Base-by-base conservation (phyloP, 2,329 filamentous ascomycete genomes). In the Dactylellina cionopaga region DNA sequence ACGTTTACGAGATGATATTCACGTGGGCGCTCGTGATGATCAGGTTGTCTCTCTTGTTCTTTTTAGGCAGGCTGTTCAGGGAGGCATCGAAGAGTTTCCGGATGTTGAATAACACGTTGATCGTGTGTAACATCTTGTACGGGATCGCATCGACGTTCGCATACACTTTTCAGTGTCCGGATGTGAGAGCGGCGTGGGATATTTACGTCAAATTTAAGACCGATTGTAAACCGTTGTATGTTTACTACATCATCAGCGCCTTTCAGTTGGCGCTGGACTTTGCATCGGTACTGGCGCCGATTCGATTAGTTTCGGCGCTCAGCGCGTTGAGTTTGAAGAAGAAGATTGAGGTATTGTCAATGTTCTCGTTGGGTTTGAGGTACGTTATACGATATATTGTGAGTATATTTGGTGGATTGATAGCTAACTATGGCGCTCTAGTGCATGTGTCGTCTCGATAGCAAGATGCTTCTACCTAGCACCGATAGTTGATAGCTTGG, bases 231-330 rank as follows among this genome's bases (percentile, higher is more conserved):
- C 65, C 65, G 19, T 27, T 70, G 2, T 70, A 70, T 35, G 37
- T 70, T 24, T 62, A 70, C 22, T 70, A 62, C 19, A 46, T 70
- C 24, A 54, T 70, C 11, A 70, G 65, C 17, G 55, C 55, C 5
- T 62, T 62, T 33, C 65, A 70, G 49, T 35, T 70, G 39, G 65
- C 65, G 5, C 29, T 70, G 47, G 65, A 70, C 41, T 62, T 70
- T 15, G 46, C 65, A 17, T 70, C 65, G 3, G 65, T 70, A 5
- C 15, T 70, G 22, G 56, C 33, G 17, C 65, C 65, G 2, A 39
- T 70, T 19, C n/a, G 24, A 19, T 25, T 70, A 15, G 65, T 70
- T 13, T 46, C 37, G 10, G 49, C 37, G 2, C 41, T 70, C 7
- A 39, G 11, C 1, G 56, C 46, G 29, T 15, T 70, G 31, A 49